phyloP scores from a whole-genome alignment of 1,284 basidiomycete genomes.

The Abortiporus biennis region DNA sequence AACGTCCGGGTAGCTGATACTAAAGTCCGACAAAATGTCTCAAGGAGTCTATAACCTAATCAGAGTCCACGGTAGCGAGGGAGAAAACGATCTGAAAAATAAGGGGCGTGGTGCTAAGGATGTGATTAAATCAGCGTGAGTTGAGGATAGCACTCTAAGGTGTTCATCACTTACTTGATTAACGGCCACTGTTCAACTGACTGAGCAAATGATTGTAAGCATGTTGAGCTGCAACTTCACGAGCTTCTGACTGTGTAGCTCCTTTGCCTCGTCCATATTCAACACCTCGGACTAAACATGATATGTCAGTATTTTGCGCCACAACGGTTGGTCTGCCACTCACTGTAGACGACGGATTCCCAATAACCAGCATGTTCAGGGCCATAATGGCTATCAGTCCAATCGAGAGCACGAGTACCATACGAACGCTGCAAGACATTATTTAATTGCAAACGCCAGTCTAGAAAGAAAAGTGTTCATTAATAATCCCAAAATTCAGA shows the following conservation, averaged over 20 bases:
- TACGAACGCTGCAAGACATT: slow-evolving; percentile 13
- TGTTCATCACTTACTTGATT: too few relatives aligned
- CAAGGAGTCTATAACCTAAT: too few relatives aligned
- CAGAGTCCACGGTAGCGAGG: too few relatives aligned
- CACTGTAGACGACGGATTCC: slow-evolving; percentile 13
- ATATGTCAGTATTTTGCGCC: not conserved
- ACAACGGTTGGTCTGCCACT: slow-evolving; percentile 3
- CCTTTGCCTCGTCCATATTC: slow-evolving; percentile 15
- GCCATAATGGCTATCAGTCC: slow-evolving; percentile 9
- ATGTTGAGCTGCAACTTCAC: slow-evolving; percentile 14
- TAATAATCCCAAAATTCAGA: too few relatives aligned
- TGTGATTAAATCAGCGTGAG: too few relatives aligned
- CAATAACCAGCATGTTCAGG: slow-evolving; percentile 12
- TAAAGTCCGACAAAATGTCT: too few relatives aligned
- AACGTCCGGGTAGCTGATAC: too few relatives aligned
- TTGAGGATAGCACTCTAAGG: too few relatives aligned
- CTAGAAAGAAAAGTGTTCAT: too few relatives aligned
- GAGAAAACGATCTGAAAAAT: too few relatives aligned
- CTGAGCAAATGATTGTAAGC: slow-evolving; percentile 10
- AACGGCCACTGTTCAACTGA: too few relatives aligned
- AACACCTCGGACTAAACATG: slow-evolving; percentile 14
- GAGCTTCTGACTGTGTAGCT: slow-evolving; percentile 12
- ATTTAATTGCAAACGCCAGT: slow-evolving; percentile 14
- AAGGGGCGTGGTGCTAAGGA: too few relatives aligned
- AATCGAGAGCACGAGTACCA: slow-evolving; percentile 7